These are phyloP conservation scores for Verruconis gallopava DNA, from an alignment of 2,329 filamentous ascomycete genomes.

Conservation along the genomic window DNA sequence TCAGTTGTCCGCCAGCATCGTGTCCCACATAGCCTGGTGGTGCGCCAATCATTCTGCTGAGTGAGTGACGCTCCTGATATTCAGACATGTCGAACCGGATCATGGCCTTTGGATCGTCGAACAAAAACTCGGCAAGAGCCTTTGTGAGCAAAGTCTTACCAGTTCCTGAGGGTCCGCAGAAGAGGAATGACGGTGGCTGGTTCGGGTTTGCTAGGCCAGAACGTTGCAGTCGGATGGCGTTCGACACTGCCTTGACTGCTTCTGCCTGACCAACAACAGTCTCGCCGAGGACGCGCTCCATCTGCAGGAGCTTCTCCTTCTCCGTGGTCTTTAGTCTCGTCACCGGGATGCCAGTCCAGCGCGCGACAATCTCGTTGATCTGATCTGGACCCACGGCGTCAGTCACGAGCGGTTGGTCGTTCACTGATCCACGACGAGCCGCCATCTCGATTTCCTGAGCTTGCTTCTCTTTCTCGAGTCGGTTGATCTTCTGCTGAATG, in stretches of 20 bases:
- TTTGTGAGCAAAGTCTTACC: constrained; percentile 97
- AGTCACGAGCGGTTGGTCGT: constrained; percentile 60
- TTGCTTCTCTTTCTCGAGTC: constrained; percentile 68
- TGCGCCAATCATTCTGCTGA: constrained; percentile 95
- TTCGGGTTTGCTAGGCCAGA: constrained; percentile 93
- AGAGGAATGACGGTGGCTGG: constrained; percentile 93
- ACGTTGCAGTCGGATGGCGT: constrained; percentile 87
- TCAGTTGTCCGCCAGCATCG: constrained; percentile 89
- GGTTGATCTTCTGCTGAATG: constrained; percentile 65
- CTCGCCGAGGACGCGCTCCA: constrained; percentile 77
- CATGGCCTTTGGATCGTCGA: constrained; percentile 95
- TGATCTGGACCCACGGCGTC: constrained; percentile 93
- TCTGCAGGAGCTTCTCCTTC: constrained; percentile 95
- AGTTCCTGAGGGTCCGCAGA: constrained; percentile 95
- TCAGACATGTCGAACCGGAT: constrained; percentile 99
- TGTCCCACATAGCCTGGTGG: constrained; percentile 96
- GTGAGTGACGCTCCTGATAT: constrained; percentile 91
- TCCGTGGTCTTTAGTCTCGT: constrained; percentile 88
- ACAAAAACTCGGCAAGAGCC: constrained; percentile 91
- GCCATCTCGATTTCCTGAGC: constrained; percentile 58
- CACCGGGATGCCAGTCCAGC: constrained; percentile 97
- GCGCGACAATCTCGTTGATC: constrained; percentile 95
- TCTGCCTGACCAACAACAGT: constrained; percentile 90
- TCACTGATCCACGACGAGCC: constrained; percentile 43
- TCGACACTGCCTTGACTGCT: constrained; percentile 83